Conservation (phyloP, 2,329 filamentous ascomycete species). For the Corniculantispora saksenae region DNA sequence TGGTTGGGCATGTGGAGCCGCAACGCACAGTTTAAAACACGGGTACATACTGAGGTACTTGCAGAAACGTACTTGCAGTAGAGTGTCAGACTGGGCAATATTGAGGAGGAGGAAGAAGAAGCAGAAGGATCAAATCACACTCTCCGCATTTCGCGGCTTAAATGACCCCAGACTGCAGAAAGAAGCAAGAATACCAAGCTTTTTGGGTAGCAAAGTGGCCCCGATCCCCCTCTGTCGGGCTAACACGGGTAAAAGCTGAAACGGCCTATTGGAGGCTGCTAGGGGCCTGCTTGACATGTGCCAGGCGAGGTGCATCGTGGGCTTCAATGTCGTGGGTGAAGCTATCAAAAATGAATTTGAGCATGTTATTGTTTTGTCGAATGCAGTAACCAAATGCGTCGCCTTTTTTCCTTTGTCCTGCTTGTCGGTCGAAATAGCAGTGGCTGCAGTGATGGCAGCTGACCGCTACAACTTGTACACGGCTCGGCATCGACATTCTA, state of each 20-base stretch:
- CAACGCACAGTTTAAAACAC: not conserved
- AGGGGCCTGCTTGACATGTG: not conserved
- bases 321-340: not conserved
- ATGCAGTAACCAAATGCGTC: too few species aligned
- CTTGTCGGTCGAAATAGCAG: too few species aligned
- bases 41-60: not conserved
- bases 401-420: too few species aligned
- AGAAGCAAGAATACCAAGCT: not conserved
- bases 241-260: not conserved
- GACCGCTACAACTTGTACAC: too few species aligned
- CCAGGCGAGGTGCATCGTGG: not conserved
- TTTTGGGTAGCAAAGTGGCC: not conserved
- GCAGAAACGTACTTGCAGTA: not conserved
- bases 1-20: not conserved
- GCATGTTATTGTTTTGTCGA: not conserved
- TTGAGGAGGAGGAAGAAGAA: too few species aligned
- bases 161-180: not conserved
- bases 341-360: not conserved
- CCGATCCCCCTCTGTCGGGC: not conserved
- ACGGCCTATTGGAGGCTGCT: not conserved
- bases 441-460: too few species aligned
- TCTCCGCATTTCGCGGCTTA: not conserved
- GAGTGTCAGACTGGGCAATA: too few species aligned
- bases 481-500: too few species aligned
- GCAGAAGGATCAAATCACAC: not conserved